Evolutionary conservation across 1,284 basidiomycete genomes (phyloP), one percentile per base, ranked within the genome.

Genomic region (Apiotrichum siamense): DNA sequence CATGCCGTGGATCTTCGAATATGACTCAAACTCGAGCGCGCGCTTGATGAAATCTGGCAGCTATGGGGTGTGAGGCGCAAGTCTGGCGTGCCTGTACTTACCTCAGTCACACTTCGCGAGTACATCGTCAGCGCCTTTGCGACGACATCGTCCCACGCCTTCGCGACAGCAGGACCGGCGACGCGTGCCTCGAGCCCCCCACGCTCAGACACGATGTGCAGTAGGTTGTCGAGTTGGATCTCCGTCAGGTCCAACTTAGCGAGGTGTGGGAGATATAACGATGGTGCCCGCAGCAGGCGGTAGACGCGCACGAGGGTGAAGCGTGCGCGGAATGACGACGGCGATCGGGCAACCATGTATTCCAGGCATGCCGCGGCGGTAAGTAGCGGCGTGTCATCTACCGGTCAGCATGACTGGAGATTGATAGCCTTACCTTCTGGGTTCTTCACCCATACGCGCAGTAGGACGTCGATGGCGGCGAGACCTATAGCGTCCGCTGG

Each of bases 21-120:
- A 72, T 15, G 60, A 58, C 49, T 69, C 69, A 40, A 66, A 52
- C 39, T 62, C 53, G 9, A 72, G 50, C 23, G 64, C 62, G 40
- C 65, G 63, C 50, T 65, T 66, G 49, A 69, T 42, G 25, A 64
- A 63, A 44, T 71, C 65, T 2, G 67, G 64, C 33, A 68, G 48
- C 62, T 67, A n/a, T n/a, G 44, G 20, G 13, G 18, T 10, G 32
- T 41, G 27, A 45, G 47, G 12, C n/a, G 18, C 36, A n/a, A n/a
- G 7, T 1, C 21, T n/a, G n/a, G n/a, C n/a, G 17, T 13, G 3
- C 1, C 18, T 25, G 12, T 9, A 51, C 65, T 60, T 44, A 68
- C 65, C 43, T 70, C 65, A 7, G 52, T 37, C 7, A 54, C 44
- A 15, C 54, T 56, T 12, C 61, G 55, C 29, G 50, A 48, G 51